These are phyloP conservation scores for Tetramitus jugosus DNA, from an alignment of 208 protist genomes.

Conservation along the genomic window DNA sequence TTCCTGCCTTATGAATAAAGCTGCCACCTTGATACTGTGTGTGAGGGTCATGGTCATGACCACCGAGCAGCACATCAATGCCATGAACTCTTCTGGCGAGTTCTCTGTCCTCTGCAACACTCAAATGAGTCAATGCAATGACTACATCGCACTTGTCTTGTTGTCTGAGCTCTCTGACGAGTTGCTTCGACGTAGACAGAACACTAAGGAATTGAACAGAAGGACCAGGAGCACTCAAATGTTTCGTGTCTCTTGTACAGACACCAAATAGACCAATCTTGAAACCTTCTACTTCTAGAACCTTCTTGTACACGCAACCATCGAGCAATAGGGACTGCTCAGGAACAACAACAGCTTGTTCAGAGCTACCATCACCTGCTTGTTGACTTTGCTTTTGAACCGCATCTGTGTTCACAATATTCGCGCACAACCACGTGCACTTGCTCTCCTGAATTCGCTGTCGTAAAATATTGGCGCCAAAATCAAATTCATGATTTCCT, in stretches of 20 bases:
- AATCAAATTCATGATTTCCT: conserved; percentile 22
- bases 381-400: neutral
- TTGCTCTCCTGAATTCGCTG: neutral
- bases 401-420: neutral
- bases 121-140: conserved; percentile 3
- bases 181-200: too few relatives aligned
- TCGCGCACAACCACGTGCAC: neutral
- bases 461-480: neutral
- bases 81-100: neutral
- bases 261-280: conserved; percentile 8
- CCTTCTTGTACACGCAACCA: too few relatives aligned
- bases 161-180: neutral
- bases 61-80: neutral
- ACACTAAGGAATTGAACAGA: neutral
- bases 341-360: too few relatives aligned
- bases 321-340: too few relatives aligned
- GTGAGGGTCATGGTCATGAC: neutral
- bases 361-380: too few relatives aligned
- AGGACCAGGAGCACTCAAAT: neutral
- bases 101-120: neutral
- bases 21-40: neutral
- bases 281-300: neutral
- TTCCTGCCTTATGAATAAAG: neutral
- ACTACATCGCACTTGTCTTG: neutral
- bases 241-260: neutral